These are phyloP conservation scores for Suhomyces maxii DNA, from an alignment of 1,139 yeast species.

Conservation along the genomic window DNA sequence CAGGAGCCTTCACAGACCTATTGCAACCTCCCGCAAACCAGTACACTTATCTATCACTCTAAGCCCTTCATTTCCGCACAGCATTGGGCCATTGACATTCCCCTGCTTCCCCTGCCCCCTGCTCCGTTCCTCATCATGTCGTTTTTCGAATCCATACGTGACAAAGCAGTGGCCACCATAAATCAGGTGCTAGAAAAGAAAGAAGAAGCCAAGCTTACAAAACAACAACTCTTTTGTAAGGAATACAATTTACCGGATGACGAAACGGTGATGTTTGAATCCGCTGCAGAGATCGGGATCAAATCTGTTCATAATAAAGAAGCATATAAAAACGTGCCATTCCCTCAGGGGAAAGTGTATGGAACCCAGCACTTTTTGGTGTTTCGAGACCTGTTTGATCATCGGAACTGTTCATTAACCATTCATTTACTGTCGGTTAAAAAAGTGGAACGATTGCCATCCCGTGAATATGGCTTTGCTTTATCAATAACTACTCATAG, in stretches of 20 bases:
- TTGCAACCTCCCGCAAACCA: not conserved
- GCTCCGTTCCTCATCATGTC: constrained; percentile 18
- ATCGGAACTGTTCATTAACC: constrained; percentile 64
- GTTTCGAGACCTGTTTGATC: constrained; percentile 70
- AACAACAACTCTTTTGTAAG: constrained; percentile 68
- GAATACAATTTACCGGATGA: constrained; percentile 70
- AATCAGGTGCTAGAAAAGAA: constrained; percentile 44
- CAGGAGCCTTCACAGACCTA: not conserved
- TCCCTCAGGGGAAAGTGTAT: constrained; percentile 60
- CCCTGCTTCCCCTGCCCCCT: not conserved
- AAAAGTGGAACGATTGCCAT: constrained; percentile 82
- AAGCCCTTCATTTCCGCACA: not conserved
- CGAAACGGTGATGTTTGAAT: constrained; percentile 66
- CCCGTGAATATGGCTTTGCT: constrained; percentile 77
- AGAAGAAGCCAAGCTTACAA: constrained; percentile 40
- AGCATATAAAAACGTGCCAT: constrained; percentile 26
- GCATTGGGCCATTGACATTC: not conserved
- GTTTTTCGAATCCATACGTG: constrained; percentile 24
- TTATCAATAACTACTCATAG: constrained; percentile 70
- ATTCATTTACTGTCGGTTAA: constrained; percentile 77
- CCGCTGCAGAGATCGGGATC: constrained; percentile 65
- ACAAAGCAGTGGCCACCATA: constrained; percentile 32
- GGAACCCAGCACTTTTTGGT: constrained; percentile 75
- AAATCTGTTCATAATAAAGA: constrained; percentile 37
- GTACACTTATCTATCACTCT: not conserved